A percentile compares a stretch with the other conserved stretches of the same genome.
Conservation (phyloP, 768 basidiomycete species). For the Collybia sordida region DNA sequence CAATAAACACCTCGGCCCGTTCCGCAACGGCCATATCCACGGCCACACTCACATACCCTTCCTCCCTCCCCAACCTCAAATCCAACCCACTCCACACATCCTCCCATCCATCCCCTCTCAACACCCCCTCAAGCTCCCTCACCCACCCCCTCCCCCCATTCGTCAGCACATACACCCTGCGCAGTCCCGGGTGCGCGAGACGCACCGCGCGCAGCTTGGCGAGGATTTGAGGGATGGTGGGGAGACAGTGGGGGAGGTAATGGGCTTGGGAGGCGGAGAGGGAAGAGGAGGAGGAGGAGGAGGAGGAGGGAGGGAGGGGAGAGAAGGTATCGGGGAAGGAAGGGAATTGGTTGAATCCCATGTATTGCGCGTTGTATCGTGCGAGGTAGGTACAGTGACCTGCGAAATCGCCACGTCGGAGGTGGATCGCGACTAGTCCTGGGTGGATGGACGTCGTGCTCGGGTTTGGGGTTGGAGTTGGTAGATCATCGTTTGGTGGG, state of each 20-base stretch:
- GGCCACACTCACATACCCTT: conserved; percentile 54
- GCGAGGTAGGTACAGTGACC: conserved; percentile 11
- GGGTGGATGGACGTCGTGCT: background rate
- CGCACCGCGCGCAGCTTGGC: conserved; percentile 34
- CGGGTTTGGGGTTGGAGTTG: background rate
- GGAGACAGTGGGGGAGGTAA: conserved; percentile 53
- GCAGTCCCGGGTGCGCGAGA: conserved; percentile 31
- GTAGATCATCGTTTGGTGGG: background rate
- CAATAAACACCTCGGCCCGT: conserved; percentile 63
- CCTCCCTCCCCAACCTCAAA: conserved; percentile 50
- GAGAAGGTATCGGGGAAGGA: conserved; percentile 13
- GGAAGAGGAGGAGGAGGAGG: too few species aligned
- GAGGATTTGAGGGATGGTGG: conserved; percentile 48
- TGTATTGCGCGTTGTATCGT: conserved; percentile 9
- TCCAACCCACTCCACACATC: conserved; percentile 55
- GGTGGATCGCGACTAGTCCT: conserved; percentile 13
- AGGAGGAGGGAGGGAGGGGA: background rate
- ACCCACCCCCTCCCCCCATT: conserved; percentile 58
- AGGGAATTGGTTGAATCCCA: conserved; percentile 15
- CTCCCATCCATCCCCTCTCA: conserved; percentile 43
- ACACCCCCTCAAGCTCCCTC: conserved; percentile 38
- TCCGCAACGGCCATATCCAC: conserved; percentile 70
- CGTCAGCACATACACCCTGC: conserved; percentile 61
- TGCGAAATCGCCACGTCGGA: conserved; percentile 18
- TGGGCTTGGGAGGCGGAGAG: background rate